Base-by-base conservation (phyloP, 306 rosid species). In the Trifolium repens region DNA sequence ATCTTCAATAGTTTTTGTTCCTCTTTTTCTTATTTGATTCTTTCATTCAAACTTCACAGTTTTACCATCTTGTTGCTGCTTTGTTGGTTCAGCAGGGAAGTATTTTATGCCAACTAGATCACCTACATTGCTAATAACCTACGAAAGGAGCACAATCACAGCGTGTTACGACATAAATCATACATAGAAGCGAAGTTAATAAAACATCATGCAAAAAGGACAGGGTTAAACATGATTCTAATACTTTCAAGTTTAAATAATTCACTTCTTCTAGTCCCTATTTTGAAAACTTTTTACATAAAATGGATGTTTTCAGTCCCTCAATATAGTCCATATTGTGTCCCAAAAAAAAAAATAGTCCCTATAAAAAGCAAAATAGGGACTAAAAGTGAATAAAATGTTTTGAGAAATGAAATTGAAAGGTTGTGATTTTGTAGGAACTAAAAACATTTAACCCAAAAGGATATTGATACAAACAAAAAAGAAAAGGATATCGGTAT, bases 21-120 rank as follows among this genome's bases (percentile, higher is more conserved):
- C 71, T 64, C 72, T 42, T 67, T 59, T 35, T 61, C 49, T 60
- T 7, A 34, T n/a, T 0, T 0, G 37, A 42, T 39, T 77, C 44
- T 70, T 61, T 80, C 69, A 79, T 13, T 79, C 84, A 50, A 11
- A 67, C 76, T 83, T 83, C 71, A 54, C 3, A 54, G 54, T 2
- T 74, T 74, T 83, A 55, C 34, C 60, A 26, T 80, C 84, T 12
- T 57, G 70, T 53, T 68, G 69, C 61, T 79, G 89, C 89, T 93
- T 88, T 47, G 19, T 11, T 70, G 91, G 91, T 71, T 89, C 96
- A 16, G 96, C 89, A 4, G 91, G 97, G 85, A 93, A 93, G 88
- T 93, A 91, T 73, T 93, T 91, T 82, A 93, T 93, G 44, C 96
- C 97, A 72, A 89, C 83, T 76, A 91, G 30, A 76, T 93, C 98